Percentiles rank a stretch among this genome's conserved stretches.
Conservation (phyloP, 1,284 basidiomycete species). For the Somion occarium region DNA sequence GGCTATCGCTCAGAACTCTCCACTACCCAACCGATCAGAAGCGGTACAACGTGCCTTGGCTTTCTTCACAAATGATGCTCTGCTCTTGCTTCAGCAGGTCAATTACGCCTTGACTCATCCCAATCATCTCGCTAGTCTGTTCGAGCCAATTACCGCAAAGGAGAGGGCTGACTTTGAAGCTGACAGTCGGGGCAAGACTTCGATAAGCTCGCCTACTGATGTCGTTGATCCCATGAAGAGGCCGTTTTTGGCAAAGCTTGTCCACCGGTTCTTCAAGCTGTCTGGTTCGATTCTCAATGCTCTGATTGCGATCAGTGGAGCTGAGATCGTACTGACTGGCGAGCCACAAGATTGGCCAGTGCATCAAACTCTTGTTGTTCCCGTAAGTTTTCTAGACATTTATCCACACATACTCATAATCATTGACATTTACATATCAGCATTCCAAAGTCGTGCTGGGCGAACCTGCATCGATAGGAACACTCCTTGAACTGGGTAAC, state of each 20-base stretch:
- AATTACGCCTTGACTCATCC: conserved; percentile 91
- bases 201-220: conserved; percentile 34
- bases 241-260: conserved; percentile 65
- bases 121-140: conserved; percentile 74
- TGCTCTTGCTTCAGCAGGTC: conserved; percentile 80
- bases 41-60: conserved; percentile 58
- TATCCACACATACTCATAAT: background rate
- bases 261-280: conserved; percentile 65
- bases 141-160: conserved; percentile 79
- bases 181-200: conserved; percentile 30
- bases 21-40: conserved; percentile 38
- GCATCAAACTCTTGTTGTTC: conserved; percentile 63
- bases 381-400: conserved; percentile 46
- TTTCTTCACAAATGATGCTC: conserved; percentile 60
- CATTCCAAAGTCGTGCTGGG: conserved; percentile 77
- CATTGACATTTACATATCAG: conserved; percentile 32
- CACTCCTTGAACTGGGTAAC: conserved; percentile 71
- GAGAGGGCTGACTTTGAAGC: conserved; percentile 68
- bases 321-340: conserved; percentile 61
- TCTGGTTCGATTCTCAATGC: conserved; percentile 67
- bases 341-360: conserved; percentile 70
- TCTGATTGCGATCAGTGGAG: conserved; percentile 66
- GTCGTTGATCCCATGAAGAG: conserved; percentile 57
- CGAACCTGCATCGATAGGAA: conserved; percentile 76
- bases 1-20: conserved; percentile 56